Base-by-base conservation (phyloP, 768 basidiomycete genomes). In the Crucibulum laeve region DNA sequence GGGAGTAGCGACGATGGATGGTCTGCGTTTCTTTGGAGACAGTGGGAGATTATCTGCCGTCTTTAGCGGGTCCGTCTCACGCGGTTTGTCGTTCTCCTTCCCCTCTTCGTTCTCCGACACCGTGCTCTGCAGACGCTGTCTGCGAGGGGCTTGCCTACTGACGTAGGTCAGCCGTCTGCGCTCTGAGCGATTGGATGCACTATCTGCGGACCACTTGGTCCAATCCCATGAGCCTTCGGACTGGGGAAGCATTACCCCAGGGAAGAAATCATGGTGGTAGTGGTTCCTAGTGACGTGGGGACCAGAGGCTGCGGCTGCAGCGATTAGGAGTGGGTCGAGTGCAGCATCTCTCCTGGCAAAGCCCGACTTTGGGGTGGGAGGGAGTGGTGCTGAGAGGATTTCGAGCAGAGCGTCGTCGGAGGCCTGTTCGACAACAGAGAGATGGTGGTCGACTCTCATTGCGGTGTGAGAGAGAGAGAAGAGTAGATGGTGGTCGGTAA, bases 201-300 rank as follows among this genome's bases (percentile, higher is more conserved):
- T 73, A 38, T 74, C 73, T 0, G 68, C 67, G 37, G 65, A 63
- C 60, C 71, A 80, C 51, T 75, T 80, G 28, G 77, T 69, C 79
- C 76, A 79, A 55, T 82, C 78, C 67, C 71, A 76, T 10, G 72
- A 61, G 7, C 71, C 74, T 53, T 81, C 76, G 10, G 71, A 67
- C 44, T 69, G 68, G 23, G 71, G 76, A 32, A 77, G 65, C 56
- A 70, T 69, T 22, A 77, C 71, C 0, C 73, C 75, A 0, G 84
- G 83, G 53, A 81, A 82, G 61, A 84, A 80, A 53, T 86, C 84
- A 60, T 94, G 91, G 38, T 83, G 76, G 56, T 87, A 89, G 60
- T 94, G 91, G 54, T 92, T 89, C 35, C 88, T 76, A 28, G 91
- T 92, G 43, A 87, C 74, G 48, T 88, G 78, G 7, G 87, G 84